Conservation (phyloP, 2,329 filamentous ascomycete species). For the Sclerotinia sclerotiorum region DNA sequence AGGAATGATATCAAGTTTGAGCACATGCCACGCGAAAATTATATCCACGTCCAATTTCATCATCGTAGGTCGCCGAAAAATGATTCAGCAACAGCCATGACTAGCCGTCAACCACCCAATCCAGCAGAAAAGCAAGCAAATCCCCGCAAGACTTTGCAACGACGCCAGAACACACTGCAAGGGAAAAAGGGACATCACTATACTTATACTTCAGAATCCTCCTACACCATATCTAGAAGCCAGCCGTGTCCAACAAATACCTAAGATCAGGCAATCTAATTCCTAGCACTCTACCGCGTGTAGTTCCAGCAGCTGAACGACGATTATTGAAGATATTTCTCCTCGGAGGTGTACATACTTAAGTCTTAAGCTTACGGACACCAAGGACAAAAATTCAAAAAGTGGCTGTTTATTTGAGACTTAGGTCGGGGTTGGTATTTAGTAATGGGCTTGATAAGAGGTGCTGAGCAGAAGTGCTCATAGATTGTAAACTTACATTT, state of each 20-base stretch:
- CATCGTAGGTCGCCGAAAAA: constrained; percentile 25
- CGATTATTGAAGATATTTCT: constrained; percentile 4
- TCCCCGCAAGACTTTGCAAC: constrained; percentile 38
- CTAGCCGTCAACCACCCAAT: constrained; percentile 32
- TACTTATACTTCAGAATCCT: constrained; percentile 30
- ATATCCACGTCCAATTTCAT: constrained; percentile 16
- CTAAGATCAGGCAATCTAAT: constrained; percentile 16
- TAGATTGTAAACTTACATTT: background rate
- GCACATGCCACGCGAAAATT: constrained; percentile 24
- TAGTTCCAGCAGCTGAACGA: constrained; percentile 16
- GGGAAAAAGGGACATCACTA: constrained; percentile 42
- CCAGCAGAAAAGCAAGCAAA: constrained; percentile 35
- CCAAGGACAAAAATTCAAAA: background rate
- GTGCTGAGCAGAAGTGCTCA: background rate
- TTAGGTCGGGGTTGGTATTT: background rate
- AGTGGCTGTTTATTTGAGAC: constrained; percentile 2
- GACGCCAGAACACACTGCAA: constrained; percentile 46
- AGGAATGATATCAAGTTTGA: constrained; percentile 29
- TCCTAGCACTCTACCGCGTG: constrained; percentile 1
- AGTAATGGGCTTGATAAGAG: background rate
- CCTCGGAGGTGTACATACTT: constrained; percentile 16
- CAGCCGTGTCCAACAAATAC: constrained; percentile 6
- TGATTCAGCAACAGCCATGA: constrained; percentile 25
- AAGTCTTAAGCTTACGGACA: no score
- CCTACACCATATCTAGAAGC: constrained; percentile 1